A percentile compares a stretch with the other conserved stretches of the same genome.
phyloP scores from a whole-genome alignment of 768 basidiomycete genomes.

The Rossbeevera mucosa region DNA sequence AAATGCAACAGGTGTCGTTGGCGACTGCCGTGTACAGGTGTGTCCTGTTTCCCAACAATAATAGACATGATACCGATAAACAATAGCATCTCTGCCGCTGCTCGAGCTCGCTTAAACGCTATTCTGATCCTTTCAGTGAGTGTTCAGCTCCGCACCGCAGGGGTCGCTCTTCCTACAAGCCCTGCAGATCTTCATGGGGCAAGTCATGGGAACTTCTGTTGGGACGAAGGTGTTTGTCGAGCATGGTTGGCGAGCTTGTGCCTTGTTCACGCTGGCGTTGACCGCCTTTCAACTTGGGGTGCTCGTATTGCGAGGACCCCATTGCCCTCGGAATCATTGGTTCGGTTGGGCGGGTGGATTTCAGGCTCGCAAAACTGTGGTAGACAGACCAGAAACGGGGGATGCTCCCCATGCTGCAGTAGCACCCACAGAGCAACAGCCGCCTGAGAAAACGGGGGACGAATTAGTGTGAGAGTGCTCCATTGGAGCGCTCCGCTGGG shows the following conservation, averaged over 20 bases:
- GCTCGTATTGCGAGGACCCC: constrained; percentile 66
- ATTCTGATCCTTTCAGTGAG: constrained; percentile 65
- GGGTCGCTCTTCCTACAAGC: background rate
- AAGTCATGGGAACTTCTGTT: constrained; percentile 77
- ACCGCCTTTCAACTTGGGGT: constrained; percentile 52
- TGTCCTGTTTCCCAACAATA: constrained; percentile 8
- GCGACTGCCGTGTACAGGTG: constrained; percentile 58
- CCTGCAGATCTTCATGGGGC: constrained; percentile 60
- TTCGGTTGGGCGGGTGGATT: constrained; percentile 60
- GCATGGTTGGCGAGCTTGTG: constrained; percentile 67
- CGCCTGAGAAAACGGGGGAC: constrained; percentile 8
- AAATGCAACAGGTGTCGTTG: constrained; percentile 66
- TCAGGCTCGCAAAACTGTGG: constrained; percentile 38
- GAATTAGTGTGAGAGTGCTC: background rate
- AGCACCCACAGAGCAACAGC: background rate
- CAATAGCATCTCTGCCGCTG: constrained; percentile 36
- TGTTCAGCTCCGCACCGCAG: background rate
- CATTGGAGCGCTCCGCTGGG: no score
- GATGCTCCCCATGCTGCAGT: background rate
- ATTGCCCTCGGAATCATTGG: constrained; percentile 46
- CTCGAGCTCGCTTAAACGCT: constrained; percentile 72
- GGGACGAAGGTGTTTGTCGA: constrained; percentile 66
- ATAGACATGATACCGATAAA: constrained; percentile 6
- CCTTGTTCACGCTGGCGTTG: constrained; percentile 56
- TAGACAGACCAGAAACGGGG: constrained; percentile 14